Base-by-base conservation (phyloP, 345 rosid species). In the Toxicodendron radicans region DNA sequence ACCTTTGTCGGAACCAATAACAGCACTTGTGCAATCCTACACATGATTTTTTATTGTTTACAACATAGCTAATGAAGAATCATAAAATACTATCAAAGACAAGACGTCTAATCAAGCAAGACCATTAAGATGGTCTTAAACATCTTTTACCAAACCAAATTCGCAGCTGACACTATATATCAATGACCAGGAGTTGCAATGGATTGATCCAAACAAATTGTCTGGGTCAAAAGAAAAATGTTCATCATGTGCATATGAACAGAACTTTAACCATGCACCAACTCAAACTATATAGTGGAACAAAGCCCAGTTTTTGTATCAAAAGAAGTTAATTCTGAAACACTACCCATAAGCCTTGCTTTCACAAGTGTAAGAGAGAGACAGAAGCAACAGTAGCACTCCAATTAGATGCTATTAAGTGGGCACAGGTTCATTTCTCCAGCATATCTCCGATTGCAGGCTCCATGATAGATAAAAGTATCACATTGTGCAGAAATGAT, bases 231-330 rank as follows among this genome's bases (percentile, higher is more conserved):
- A 17, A 48, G 10, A 11, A 53, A 64, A 64, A 35, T 38, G 58
- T 68, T 33, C 12, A 33, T 68, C 49, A 67, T 17, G 24, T 23
- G 52, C 53, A 70, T 3, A 70, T 35, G 16, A 58, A 71, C 43
- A 16, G 23, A 24, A 23, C 9, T 58, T 17, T 52, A 12, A 71
- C 41, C 21, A 1, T 35, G 41, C 43, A 58, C 45, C 23, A 5
- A 14, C 38, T 35, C 7, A 58, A 43, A n/a, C n/a, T 14, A 43
- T 46, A 43, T 24, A 3, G 43, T 23, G 30, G 38, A 20, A 54
- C 62, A 35, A 54, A 13, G 18, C 24, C 43, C 5, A 5, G 49
- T 54, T 4, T n/a, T 32, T 12, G 27, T 12, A 35, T 56, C 5
- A 53, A n/a, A 38, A 27, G 3, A 20, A 68, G 72, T 1, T 14